phyloP scores from a whole-genome alignment of 148 eudicot genomes.

The Nyssa sinensis region DNA sequence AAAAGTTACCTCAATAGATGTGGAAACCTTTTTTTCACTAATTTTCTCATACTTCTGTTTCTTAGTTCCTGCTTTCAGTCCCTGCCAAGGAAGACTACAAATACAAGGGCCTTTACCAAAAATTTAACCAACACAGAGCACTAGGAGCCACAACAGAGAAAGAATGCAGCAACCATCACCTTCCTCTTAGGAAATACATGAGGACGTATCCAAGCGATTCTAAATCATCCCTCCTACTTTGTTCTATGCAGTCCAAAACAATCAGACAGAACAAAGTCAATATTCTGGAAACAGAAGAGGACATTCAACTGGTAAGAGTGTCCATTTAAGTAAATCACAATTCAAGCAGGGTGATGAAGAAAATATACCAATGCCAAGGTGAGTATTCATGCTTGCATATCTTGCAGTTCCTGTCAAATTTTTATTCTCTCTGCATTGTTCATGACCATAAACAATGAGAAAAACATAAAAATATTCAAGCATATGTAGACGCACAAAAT shows the following conservation, averaged over 20 bases:
- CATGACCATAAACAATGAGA: slow-evolving; percentile 12
- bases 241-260: slow-evolving; percentile 49
- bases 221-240: slow-evolving; percentile 95
- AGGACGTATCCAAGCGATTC: slow-evolving; percentile 97
- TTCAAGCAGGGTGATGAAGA: no score
- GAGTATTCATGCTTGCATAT: slow-evolving; percentile 96
- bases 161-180: slow-evolving; percentile 39
- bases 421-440: slow-evolving; percentile 78
- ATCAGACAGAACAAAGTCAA: slow-evolving; percentile 18
- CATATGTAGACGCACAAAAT: not conserved
- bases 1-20: slow-evolving; percentile 85
- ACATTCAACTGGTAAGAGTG: slow-evolving; percentile 1
- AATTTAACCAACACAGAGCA: not conserved
- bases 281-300: not conserved
- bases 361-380: slow-evolving; percentile 85
- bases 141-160: not conserved
- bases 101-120: slow-evolving; percentile 17
- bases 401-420: slow-evolving; percentile 97
- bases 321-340: not conserved
- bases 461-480: not conserved
- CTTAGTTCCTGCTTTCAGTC: slow-evolving; percentile 90
- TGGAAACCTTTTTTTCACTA: slow-evolving; percentile 86
- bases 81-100: slow-evolving; percentile 97
- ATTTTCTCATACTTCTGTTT: slow-evolving; percentile 94
- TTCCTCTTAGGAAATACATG: slow-evolving; percentile 90